phyloP scores from a whole-genome alignment of 257 asterid genomes.

The Petunia secreta region DNA sequence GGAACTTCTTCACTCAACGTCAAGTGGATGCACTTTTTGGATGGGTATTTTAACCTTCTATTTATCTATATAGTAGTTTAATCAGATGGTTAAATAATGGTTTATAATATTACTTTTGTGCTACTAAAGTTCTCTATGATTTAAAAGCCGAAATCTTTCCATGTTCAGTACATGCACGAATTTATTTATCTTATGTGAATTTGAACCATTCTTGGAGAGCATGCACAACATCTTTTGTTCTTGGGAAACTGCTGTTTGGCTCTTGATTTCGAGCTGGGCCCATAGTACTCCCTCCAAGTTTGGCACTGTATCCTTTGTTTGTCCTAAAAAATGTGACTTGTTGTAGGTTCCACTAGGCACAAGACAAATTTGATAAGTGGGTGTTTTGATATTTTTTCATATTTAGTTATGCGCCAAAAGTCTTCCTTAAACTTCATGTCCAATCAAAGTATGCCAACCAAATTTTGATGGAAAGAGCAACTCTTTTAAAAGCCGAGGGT shows the following conservation, averaged over 20 bases:
- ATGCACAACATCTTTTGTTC: not conserved
- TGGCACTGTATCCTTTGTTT: too few species aligned
- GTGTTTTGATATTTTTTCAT: too few species aligned
- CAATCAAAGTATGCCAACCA: not conserved
- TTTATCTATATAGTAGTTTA: not conserved
- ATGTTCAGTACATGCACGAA: not conserved
- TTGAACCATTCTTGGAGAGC: not conserved
- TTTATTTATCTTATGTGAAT: not conserved
- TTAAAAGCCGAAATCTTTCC: not conserved
- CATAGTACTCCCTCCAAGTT: too few species aligned
- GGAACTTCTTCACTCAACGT: conserved; percentile 75
- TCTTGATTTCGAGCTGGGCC: too few species aligned
- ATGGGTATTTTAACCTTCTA: conserved; percentile 54
- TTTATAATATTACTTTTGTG: not conserved
- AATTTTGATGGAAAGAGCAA: not conserved
- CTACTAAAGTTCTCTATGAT: not conserved
- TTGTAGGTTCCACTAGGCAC: too few species aligned
- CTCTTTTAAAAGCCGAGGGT: not conserved
- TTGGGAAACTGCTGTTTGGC: not conserved
- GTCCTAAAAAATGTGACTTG: too few species aligned
- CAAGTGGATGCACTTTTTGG: conserved; percentile 88
- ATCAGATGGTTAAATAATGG: not conserved
- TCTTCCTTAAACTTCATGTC: too few species aligned
- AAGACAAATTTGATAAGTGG: too few species aligned
- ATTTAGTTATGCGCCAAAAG: too few species aligned